These are phyloP conservation scores for Talaromyces albobiverticillius DNA, from an alignment of 2,329 filamentous ascomycete genomes.

Conservation along the genomic window DNA sequence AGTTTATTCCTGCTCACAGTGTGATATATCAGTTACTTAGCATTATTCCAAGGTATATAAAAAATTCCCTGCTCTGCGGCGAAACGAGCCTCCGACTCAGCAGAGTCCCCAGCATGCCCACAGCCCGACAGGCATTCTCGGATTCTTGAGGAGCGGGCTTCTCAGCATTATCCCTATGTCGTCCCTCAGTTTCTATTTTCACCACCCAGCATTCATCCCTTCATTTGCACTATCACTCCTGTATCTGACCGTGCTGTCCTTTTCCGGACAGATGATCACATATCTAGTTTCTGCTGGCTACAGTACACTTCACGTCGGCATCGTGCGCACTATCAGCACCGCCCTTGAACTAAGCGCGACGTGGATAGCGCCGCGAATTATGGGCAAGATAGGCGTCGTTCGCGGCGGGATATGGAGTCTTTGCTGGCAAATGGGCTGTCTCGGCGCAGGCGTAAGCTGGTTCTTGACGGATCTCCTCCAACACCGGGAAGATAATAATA, in stretches of 20 bases:
- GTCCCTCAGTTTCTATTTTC: slow-evolving; percentile 21
- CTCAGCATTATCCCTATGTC: background rate
- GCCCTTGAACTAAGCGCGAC: slow-evolving; percentile 55
- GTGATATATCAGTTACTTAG: background rate
- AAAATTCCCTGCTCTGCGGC: background rate
- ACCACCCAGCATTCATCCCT: slow-evolving; percentile 36
- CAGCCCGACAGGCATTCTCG: background rate
- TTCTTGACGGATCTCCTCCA: slow-evolving; percentile 36
- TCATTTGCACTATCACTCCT: slow-evolving; percentile 52
- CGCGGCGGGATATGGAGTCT: slow-evolving; percentile 70
- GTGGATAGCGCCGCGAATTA: slow-evolving; percentile 50
- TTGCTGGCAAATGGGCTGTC: slow-evolving; percentile 63
- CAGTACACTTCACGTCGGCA: slow-evolving; percentile 47
- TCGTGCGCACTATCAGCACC: slow-evolving; percentile 47
- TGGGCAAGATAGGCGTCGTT: slow-evolving; percentile 54
- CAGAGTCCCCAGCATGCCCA: background rate
- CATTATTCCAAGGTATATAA: slow-evolving; percentile 4
- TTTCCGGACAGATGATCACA: slow-evolving; percentile 55
- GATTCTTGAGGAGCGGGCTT: background rate
- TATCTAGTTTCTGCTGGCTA: slow-evolving; percentile 53
- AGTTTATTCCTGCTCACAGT: background rate
- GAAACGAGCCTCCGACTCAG: background rate
- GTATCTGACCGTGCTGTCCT: slow-evolving; percentile 56
- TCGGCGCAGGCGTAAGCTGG: slow-evolving; percentile 45
- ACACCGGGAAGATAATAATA: too few species aligned